Evolutionary conservation across 805 yeast genomes (phyloP).

Genomic region (Yamadazyma scolyti): DNA sequence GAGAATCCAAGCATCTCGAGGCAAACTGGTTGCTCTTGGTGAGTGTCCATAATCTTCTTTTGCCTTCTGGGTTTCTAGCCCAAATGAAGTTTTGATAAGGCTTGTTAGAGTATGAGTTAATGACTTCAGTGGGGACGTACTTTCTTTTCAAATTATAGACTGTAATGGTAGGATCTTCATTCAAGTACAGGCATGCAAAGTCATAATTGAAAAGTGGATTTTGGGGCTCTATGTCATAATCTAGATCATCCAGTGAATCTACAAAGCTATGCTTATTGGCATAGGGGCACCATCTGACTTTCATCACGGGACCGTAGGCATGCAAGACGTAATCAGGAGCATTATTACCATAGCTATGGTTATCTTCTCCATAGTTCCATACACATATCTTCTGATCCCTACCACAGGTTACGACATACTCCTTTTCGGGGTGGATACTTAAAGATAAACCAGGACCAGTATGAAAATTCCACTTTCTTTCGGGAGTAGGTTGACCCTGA

Average conservation of each 20-base stretch:
- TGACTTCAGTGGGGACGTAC: conserved; percentile 68
- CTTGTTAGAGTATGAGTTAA: conserved; percentile 45
- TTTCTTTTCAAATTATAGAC: conserved; percentile 70
- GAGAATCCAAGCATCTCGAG: conserved; percentile 28
- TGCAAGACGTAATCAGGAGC: conserved; percentile 68
- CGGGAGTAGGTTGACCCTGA: conserved; percentile 47
- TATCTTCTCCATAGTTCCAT: conserved; percentile 51
- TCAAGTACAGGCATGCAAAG: conserved; percentile 69
- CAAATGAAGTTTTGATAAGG: conserved; percentile 42
- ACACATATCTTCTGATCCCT: conserved; percentile 79
- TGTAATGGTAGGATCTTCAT: conserved; percentile 67
- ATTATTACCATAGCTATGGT: conserved; percentile 8
- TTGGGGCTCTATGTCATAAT: not conserved
- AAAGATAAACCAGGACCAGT: conserved; percentile 86
- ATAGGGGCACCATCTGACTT: conserved; percentile 58
- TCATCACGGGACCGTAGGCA: conserved; percentile 76
- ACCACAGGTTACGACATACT: conserved; percentile 87
- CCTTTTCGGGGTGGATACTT: conserved; percentile 83
- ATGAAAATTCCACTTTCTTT: conserved; percentile 80
- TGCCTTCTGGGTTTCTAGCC: conserved; percentile 23
- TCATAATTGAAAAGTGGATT: conserved; percentile 51
- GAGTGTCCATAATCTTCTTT: conserved; percentile 35
- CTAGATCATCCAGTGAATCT: conserved; percentile 17
- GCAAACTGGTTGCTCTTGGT: conserved; percentile 37
- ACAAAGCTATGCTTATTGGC: conserved; percentile 15